phyloP scores from a whole-genome alignment of 2,329 filamentous ascomycete species.

The Penicillium olsonii region DNA sequence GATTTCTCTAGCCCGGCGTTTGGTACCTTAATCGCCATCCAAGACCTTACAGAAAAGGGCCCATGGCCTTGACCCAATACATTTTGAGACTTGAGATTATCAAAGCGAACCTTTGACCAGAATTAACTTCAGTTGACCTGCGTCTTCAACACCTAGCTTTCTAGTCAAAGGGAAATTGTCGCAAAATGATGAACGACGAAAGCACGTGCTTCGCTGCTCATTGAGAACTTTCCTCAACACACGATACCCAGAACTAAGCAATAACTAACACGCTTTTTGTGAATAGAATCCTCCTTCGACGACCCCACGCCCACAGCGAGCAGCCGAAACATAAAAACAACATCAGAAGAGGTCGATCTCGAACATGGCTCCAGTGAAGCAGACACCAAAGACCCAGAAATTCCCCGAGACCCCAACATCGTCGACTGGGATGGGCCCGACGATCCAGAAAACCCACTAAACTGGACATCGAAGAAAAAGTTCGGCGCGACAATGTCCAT shows the following conservation, averaged over 20 bases:
- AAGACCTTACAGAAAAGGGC: too few relatives aligned
- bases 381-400: not conserved
- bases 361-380: constrained; percentile 9
- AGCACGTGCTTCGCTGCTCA: too few relatives aligned
- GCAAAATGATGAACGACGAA: too few relatives aligned
- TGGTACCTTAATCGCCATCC: not conserved
- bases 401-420: constrained; percentile 46
- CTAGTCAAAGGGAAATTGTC: too few relatives aligned
- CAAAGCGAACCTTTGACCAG: too few relatives aligned
- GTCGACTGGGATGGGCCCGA: constrained; percentile 62
- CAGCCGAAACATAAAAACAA: constrained; percentile 3
- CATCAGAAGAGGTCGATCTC: constrained; percentile 6
- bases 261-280: not conserved
- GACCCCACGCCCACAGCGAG: constrained; percentile 10
- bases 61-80: too few relatives aligned
- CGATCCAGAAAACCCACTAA: constrained; percentile 45
- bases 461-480: constrained; percentile 40
- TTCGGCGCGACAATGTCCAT: constrained; percentile 50
- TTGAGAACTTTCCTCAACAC: too few relatives aligned
- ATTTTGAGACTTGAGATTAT: too few relatives aligned
- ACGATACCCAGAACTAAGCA: not conserved
- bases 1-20: too few relatives aligned
- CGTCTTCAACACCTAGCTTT: too few relatives aligned
- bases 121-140: too few relatives aligned
- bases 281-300: not conserved